Evolutionary conservation across 225 moss, liverwort and hornwort species (phyloP).

Genomic region (Asterella californica): DNA sequence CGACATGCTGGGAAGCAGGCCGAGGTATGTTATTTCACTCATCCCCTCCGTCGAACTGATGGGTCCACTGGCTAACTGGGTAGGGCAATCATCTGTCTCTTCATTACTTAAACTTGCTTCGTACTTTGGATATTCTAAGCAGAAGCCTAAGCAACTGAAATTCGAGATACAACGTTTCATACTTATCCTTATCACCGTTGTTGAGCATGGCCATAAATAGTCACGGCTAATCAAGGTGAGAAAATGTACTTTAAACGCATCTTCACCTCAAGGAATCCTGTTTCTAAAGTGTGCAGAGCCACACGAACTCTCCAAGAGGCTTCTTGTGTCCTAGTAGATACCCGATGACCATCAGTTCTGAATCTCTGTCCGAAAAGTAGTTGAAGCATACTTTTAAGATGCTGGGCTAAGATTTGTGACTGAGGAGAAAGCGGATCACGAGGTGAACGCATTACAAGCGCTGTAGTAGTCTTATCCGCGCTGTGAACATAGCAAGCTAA

Average conservation of each 20-base stretch:
- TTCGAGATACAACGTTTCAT: background rate
- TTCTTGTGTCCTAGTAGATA: no score
- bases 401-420: no score
- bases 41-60: background rate
- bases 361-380: no score
- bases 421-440: no score
- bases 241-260: background rate
- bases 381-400: no score
- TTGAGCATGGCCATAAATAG: background rate
- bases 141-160: background rate
- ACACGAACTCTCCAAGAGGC: no score
- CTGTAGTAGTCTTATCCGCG: no score
- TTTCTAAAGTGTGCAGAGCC: background rate
- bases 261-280: background rate
- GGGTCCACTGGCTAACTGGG: background rate
- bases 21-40: conserved; percentile 48
- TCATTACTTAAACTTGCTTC: background rate
- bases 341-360: no score
- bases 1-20: conserved; percentile 97
- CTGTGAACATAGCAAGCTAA: no score
- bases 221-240: background rate
- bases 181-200: no score
- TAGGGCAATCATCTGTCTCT: background rate
- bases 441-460: no score
- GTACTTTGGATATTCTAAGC: background rate